phyloP scores from a whole-genome alignment of 1,139 yeast genomes.

The Zygoascus meyerae region DNA sequence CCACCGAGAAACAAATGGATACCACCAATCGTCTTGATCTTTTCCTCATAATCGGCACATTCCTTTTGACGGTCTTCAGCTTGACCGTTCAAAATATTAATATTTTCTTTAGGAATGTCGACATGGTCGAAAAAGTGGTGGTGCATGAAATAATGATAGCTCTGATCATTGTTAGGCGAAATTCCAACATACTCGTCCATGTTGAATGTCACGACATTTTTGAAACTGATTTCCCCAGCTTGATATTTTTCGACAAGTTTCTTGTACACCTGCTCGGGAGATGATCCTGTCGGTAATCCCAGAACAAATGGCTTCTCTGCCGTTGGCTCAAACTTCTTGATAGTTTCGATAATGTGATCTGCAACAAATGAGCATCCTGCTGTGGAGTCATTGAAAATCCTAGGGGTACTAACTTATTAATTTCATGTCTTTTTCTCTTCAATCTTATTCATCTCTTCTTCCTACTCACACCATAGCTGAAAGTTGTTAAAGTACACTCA shows the following conservation, averaged over 20 bases:
- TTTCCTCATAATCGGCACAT: conserved; percentile 47
- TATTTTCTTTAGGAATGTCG: conserved; percentile 50
- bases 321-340: conserved; percentile 46
- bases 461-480: too few relatives aligned
- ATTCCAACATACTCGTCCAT: conserved; percentile 59
- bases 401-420: conserved; percentile 7
- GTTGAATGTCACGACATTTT: conserved; percentile 55
- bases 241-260: conserved; percentile 45
- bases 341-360: conserved; percentile 41
- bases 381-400: conserved; percentile 20
- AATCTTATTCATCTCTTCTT: too few relatives aligned
- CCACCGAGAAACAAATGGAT: conserved; percentile 58
- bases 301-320: conserved; percentile 48
- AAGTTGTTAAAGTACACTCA: too few relatives aligned
- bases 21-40: conserved; percentile 47
- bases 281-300: conserved; percentile 63
- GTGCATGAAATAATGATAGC: conserved; percentile 58
- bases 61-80: conserved; percentile 44
- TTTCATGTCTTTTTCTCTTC: too few relatives aligned
- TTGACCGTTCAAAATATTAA: conserved; percentile 52
- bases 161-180: conserved; percentile 45
- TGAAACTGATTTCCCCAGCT: conserved; percentile 43
- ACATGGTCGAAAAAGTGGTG: conserved; percentile 54
- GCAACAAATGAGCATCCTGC: conserved; percentile 50
- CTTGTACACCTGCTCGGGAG: conserved; percentile 55